Evolutionary conservation across 257 asterid species (phyloP), one percentile per base, ranked within the genome.

Genomic region (Linaria vulgaris): DNA sequence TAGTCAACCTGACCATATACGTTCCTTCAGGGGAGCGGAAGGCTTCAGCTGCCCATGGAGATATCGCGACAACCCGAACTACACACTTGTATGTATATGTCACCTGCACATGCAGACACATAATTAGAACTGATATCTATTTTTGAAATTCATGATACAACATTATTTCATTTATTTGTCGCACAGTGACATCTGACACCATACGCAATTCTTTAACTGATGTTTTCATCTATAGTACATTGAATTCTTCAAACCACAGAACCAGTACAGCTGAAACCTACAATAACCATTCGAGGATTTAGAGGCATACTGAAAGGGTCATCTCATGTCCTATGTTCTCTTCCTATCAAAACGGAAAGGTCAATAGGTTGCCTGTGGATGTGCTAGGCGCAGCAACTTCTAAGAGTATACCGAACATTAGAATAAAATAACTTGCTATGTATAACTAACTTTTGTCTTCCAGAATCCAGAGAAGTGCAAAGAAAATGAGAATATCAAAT

Each of bases 1-100:
- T 76, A 47, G 96, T 91, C 62, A 91, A 61, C 75, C 92, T 79
- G 64, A 91, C 67, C 80, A 95, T 80, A 56, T 78, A 91, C 63
- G 66, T 56, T 64, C 90, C 96, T 48, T 20, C 34, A 69, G 83
- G 86, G 56, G 83, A 61, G 54, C 78, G 69, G 61, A 91, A 86
- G 41, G 77, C 76, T 51, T 80, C 81, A 23, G 73, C 68, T 38
- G 48, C 63, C 87, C 90, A 86, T 27, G 98, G 98, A 22, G 64
- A 50, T 37, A 75, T 68, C 44, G 95, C 91, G 43, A 84, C 87
- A 43, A 84, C 80, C 16, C 96, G 90, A 62, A 82, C 96, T 15
- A 86, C 88, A 59, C 92, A 82, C 62, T 72, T 84, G 68, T 62
- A 91, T 69, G 74, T 86, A 71, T 50, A 65, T 4, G 81, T 74